A percentile compares a stretch with the other conserved stretches of the same genome.
phyloP scores from a whole-genome alignment of 225 moss, liverwort and hornwort genomes.

The Pseudisothecium myosuroides region DNA sequence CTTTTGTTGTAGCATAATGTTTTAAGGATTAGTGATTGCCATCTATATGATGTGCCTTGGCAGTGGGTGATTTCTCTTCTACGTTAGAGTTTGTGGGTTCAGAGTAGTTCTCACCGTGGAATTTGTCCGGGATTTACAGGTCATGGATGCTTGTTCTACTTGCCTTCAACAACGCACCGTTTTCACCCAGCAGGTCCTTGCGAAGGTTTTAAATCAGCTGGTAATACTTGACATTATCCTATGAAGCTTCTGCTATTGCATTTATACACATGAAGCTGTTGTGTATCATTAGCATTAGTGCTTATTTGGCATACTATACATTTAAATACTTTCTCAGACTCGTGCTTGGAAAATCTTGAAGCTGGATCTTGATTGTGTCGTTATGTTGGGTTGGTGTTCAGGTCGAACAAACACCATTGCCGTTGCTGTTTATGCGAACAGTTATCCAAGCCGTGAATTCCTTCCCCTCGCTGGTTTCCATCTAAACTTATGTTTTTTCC shows the following conservation, averaged over 20 bases:
- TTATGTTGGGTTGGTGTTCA: slow-evolving; percentile 13
- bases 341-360: background rate
- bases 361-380: background rate
- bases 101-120: background rate
- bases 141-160: slow-evolving; percentile 98
- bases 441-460: slow-evolving; percentile 98
- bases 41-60: background rate
- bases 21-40: background rate
- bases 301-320: background rate
- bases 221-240: slow-evolving; percentile 19
- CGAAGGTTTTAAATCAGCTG: slow-evolving; percentile 97
- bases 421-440: slow-evolving; percentile 93
- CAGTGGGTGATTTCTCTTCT: background rate
- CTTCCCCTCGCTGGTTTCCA: slow-evolving; percentile 76
- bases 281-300: background rate
- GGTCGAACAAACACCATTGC: slow-evolving; percentile 99
- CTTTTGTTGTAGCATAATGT: background rate
- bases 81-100: background rate
- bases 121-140: slow-evolving; percentile 18
- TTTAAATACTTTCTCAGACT: background rate
- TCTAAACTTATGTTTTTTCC: background rate
- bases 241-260: background rate
- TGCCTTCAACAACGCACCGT: slow-evolving; percentile 97
- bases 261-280: background rate
- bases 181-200: slow-evolving; percentile 96